These are phyloP conservation scores for Haplographium delicatum DNA, from an alignment of 495 filamentous ascomycete genomes.

Conservation along the genomic window DNA sequence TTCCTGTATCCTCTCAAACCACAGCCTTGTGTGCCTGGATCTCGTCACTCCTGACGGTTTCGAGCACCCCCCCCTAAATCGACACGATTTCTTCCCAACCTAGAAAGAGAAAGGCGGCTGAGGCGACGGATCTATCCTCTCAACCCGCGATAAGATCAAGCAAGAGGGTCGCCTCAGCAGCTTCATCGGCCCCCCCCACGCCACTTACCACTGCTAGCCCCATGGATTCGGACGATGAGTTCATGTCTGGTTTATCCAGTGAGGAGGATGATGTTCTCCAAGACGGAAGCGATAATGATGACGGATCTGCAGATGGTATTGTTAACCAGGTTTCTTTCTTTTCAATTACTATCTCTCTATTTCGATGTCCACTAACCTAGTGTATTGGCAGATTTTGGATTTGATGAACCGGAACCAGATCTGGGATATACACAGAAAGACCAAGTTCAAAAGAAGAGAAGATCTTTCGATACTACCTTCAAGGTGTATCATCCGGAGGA, in stretches of 20 bases:
- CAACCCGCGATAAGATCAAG: slow-evolving; percentile 37
- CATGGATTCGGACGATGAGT: slow-evolving; percentile 98
- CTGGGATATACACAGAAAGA: slow-evolving; percentile 77
- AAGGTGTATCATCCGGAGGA: slow-evolving; percentile 73
- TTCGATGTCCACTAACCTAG: slow-evolving; percentile 2
- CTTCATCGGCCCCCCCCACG: slow-evolving; percentile 41
- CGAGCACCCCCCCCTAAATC: background rate
- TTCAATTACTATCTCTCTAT: background rate
- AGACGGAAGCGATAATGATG: slow-evolving; percentile 73
- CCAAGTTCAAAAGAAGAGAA: slow-evolving; percentile 57
- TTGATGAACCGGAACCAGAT: slow-evolving; percentile 67
- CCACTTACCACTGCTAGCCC: slow-evolving; percentile 57
- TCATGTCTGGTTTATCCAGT: slow-evolving; percentile 75
- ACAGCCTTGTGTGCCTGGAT: slow-evolving; percentile 14
- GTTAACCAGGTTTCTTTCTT: too few species aligned
- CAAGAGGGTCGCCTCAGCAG: slow-evolving; percentile 45
- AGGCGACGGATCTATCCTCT: slow-evolving; percentile 50
- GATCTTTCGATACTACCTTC: slow-evolving; percentile 79
- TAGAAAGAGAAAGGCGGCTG: slow-evolving; percentile 89
- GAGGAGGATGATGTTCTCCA: slow-evolving; percentile 65
- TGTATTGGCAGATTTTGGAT: slow-evolving; percentile 26
- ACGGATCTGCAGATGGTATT: slow-evolving; percentile 67
- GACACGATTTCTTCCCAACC: slow-evolving; percentile 58
- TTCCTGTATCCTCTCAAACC: background rate
- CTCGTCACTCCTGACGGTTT: slow-evolving; percentile 4